Base-by-base conservation (phyloP, 2,329 filamentous ascomycete genomes). In the Ophiostoma triangulosporum region DNA sequence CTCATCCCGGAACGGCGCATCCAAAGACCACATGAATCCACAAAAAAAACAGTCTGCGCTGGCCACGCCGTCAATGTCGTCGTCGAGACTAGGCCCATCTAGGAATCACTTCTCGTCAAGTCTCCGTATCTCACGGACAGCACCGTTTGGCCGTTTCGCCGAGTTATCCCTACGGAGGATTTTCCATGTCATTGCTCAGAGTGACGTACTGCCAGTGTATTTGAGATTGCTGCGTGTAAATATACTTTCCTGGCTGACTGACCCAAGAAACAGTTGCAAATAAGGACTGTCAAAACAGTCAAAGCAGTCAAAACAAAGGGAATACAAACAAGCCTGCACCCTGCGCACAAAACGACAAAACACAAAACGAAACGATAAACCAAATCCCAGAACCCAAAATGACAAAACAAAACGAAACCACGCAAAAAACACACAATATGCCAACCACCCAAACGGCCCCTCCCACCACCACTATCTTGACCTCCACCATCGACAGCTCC, bases 11-110 rank as follows among this genome's bases (percentile, higher is more conserved):
- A 54, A 54, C 48, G 46, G 46, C 52, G 52, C 45, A 43, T 22
- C 35, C 35, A 43, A 27, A 46, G 24, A n/a, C 40, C 48, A 53
- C 45, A 48, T 48, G 40, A 35, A 38, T 24, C 54, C 54, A 55
- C 54, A 50, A 55, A 55, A 55, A 55, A 55, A 51, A 49, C 35
- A 40, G 33, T 35, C 53, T 33, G 43, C 50, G 49, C 50, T 52
- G 50, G 50, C 49, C 46, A 50, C 54, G 54, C 50, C 50, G 50
- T 49, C 50, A 50, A 32, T 51, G 50, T 48, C 54, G 26, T 46
- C 43, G 43, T 46, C 43, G 26, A 17, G 43, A 29, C 43, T 46
- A 46, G 43, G 26, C 43, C 43, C 3, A 24, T 46, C 29, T 15
- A 46, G 43, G 43, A 46, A 29, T 17, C 43, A 38, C 45, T 40